phyloP scores from a whole-genome alignment of 345 rosid species.

The Syzygium aromaticum region DNA sequence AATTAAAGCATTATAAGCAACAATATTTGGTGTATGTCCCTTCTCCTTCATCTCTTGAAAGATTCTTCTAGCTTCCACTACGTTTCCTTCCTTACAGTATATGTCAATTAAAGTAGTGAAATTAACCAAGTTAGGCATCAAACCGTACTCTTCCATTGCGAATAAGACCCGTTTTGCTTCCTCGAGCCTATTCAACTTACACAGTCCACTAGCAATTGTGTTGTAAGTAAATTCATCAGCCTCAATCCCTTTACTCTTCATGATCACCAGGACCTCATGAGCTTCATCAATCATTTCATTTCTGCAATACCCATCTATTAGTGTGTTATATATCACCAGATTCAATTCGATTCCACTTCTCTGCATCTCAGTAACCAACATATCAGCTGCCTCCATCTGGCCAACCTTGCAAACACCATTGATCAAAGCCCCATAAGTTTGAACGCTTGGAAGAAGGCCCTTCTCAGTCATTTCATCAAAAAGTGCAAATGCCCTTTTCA shows the following conservation, averaged over 20 bases:
- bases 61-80: conserved; percentile 61
- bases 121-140: conserved; percentile 44
- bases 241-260: conserved; percentile 71
- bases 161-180: conserved; percentile 68
- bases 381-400: conserved; percentile 65
- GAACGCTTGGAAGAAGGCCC: conserved; percentile 49
- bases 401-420: conserved; percentile 78
- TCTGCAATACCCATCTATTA: conserved; percentile 66
- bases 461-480: conserved; percentile 64
- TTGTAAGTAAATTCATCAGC: conserved; percentile 54
- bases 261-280: conserved; percentile 22
- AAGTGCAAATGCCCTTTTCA: conserved; percentile 53
- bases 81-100: conserved; percentile 72
- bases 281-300: conserved; percentile 71
- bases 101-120: conserved; percentile 64
- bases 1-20: conserved; percentile 62
- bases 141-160: conserved; percentile 42
- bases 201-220: conserved; percentile 53
- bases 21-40: conserved; percentile 39
- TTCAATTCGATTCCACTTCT: conserved; percentile 36
- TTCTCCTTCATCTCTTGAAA: conserved; percentile 51
- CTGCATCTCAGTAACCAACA: conserved; percentile 68
- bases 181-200: conserved; percentile 37
- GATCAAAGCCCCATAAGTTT: conserved; percentile 66
- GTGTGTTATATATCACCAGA: conserved; percentile 52